phyloP scores from a whole-genome alignment of 371 early-diverging fungal genomes.

The Amoeboaphelidium occidentale region DNA sequence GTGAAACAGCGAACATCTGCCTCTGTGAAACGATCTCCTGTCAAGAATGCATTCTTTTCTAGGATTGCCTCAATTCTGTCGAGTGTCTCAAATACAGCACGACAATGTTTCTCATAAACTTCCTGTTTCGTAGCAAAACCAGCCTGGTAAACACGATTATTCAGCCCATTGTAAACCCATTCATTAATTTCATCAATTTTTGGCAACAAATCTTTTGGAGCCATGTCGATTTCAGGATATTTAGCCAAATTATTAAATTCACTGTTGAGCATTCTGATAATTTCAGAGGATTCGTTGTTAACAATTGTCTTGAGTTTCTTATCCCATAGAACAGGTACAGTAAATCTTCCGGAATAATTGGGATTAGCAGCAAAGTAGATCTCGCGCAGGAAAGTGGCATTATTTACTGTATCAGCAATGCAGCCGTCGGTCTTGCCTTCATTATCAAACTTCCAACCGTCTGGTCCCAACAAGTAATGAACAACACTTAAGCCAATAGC shows the following conservation, averaged over 20 bases:
- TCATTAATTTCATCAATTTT: conserved; percentile 65
- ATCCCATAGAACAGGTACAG: conserved; percentile 56
- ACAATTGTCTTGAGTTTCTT: conserved; percentile 77
- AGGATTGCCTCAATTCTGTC: conserved; percentile 62
- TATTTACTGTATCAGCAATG: conserved; percentile 44
- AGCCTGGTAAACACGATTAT: conserved; percentile 57
- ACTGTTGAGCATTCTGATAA: conserved; percentile 77
- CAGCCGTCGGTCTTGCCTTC: conserved; percentile 46
- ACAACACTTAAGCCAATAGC: conserved; percentile 59
- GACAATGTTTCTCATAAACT: conserved; percentile 25
- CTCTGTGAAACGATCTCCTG: conserved; percentile 55
- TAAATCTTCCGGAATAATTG: conserved; percentile 30
- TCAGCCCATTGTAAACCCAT: conserved; percentile 66
- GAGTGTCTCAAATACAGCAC: conserved; percentile 42
- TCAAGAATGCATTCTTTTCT: conserved; percentile 32
- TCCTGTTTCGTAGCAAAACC: conserved; percentile 77
- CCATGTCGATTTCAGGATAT: conserved; percentile 15
- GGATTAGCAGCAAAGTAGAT: conserved; percentile 69
- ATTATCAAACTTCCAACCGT: conserved; percentile 38
- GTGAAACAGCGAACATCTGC: conserved; percentile 77
- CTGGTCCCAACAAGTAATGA: conserved; percentile 42
- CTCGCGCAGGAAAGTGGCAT: conserved; percentile 44
- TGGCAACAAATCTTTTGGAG: conserved; percentile 39
- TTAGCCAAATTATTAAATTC: conserved; percentile 40
- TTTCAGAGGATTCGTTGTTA: conserved; percentile 86